Base-by-base conservation (phyloP, 1,139 yeast species). In the Taphrina wiesneri region DNA sequence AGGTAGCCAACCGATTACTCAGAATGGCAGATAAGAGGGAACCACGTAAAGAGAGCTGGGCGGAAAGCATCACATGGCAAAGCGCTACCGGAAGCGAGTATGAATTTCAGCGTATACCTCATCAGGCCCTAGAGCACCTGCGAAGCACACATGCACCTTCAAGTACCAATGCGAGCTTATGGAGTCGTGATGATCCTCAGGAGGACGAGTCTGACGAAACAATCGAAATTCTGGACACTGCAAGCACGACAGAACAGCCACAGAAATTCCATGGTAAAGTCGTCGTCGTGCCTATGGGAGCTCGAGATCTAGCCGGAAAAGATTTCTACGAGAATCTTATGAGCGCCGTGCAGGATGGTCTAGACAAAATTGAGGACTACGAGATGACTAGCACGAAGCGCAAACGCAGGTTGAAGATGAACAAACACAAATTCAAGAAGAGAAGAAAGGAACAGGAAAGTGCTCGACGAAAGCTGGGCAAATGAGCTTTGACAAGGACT, bases 401-500 rank as follows among this genome's bases (percentile, higher is more conserved):
- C 67, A 80, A 79, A 75, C 75, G 82, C 68, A 75, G 78, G 71
- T 75, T 79, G 67, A 79, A 79, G 75, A 80, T 80, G 82, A 80
- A 79, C 76, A 74, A 79, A 69, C 82, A 80, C 72, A 80, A 80
- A 73, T 77, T 77, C 72, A 75, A 77, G 71, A 80, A 80, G 79
- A 75, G 82, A 69, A 75, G 80, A 72, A 79, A 77, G 76, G 77
- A 75, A 68, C 80, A 79, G 72, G 74, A 80, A 43, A 76, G 80
- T 45, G 72, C 75, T 69, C 75, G 79, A 67, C 73, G 80, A 68
- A 76, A 78, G 68, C 74, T 78, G 47, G 75, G 74, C 56, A 67
- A 67, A 57, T 67, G 36, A 45, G 28, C n/a, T n/a, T n/a, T n/a
- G n/a, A n/a, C n/a, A n/a, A n/a, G n/a, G n/a, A n/a, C n/a, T n/a